Evolutionary conservation across 1,284 basidiomycete genomes (phyloP).

Genomic region (Afroboletus lepidellus): DNA sequence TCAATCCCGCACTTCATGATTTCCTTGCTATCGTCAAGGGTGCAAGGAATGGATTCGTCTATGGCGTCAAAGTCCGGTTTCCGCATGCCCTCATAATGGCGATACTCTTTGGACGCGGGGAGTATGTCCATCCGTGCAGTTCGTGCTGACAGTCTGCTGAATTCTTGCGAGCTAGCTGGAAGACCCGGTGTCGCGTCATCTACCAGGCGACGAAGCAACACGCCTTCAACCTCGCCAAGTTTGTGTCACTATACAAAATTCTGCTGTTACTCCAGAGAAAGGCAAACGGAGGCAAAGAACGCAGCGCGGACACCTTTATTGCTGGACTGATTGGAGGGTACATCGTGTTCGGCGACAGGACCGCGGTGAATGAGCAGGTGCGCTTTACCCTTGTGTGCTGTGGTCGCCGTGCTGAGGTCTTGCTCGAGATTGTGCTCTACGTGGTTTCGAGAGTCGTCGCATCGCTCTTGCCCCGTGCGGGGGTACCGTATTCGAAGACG

Average conservation of each 20-base stretch:
- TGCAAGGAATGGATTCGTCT: constrained; percentile 91
- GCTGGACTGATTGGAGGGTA: constrained; percentile 93
- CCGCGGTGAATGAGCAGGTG: constrained; percentile 98
- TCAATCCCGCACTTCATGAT: constrained; percentile 83
- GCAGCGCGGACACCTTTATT: constrained; percentile 83
- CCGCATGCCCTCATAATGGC: constrained; percentile 99
- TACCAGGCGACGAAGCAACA: constrained; percentile 89
- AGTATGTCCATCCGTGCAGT: constrained; percentile 51
- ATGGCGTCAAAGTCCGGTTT: constrained; percentile 90
- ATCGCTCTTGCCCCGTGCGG: constrained; percentile 80
- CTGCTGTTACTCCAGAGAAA: constrained; percentile 80
- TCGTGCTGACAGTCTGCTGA: constrained; percentile 11
- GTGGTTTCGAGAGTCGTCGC: constrained; percentile 87
- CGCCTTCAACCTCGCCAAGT: constrained; percentile 87
- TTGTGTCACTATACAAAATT: constrained; percentile 92
- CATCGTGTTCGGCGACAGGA: constrained; percentile 90
- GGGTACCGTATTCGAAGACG: constrained; percentile 43
- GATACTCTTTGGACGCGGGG: constrained; percentile 88
- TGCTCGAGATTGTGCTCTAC: constrained; percentile 88
- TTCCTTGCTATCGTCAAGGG: constrained; percentile 92
- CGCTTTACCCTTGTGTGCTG: constrained; percentile 24
- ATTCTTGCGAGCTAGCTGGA: constrained; percentile 53
- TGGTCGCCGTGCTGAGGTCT: constrained; percentile 2
- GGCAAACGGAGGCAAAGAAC: constrained; percentile 78
- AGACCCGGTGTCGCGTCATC: constrained; percentile 65